phyloP scores from a whole-genome alignment of 2,329 filamentous ascomycete genomes.

The Xylaria sp. region DNA sequence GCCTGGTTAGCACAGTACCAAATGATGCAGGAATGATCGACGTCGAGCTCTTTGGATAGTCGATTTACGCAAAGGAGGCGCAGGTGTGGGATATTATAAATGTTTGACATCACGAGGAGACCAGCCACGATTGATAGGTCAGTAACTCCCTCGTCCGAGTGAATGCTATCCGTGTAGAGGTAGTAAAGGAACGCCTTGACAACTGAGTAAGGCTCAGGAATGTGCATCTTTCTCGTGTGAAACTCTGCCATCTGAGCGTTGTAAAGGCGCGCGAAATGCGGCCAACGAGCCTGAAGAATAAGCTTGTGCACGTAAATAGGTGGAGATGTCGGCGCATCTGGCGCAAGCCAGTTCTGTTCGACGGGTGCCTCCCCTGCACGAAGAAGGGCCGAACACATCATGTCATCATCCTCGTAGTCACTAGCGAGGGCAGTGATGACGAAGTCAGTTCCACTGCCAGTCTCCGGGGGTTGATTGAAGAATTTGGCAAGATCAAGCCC shows the following conservation, averaged over 20 bases:
- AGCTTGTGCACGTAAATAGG: constrained; percentile 94
- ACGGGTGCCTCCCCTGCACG: constrained; percentile 39
- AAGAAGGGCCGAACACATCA: constrained; percentile 47
- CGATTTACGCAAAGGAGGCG: constrained; percentile 87
- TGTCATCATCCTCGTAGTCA: constrained; percentile 64
- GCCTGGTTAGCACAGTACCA: constrained; percentile 92
- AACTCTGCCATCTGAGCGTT: constrained; percentile 95
- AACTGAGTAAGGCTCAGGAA: constrained; percentile 90
- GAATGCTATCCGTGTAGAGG: constrained; percentile 91
- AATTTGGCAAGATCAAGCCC: constrained; percentile 80
- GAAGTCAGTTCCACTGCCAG: constrained; percentile 84
- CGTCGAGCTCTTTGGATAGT: constrained; percentile 82
- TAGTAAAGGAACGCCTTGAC: constrained; percentile 95
- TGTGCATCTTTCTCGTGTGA: constrained; percentile 95
- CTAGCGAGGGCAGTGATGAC: constrained; percentile 83
- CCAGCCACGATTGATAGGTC: constrained; percentile 83
- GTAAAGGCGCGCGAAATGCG: constrained; percentile 90
- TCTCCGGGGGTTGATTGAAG: constrained; percentile 81
- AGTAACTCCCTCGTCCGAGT: constrained; percentile 65
- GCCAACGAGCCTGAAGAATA: constrained; percentile 92
- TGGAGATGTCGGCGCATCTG: constrained; percentile 62
- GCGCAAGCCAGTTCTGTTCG: constrained; percentile 53
- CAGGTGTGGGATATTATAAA: constrained; percentile 94
- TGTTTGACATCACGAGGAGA: constrained; percentile 93
- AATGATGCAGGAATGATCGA: constrained; percentile 89